Evolutionary conservation across 2,329 filamentous ascomycete genomes (phyloP), one percentile per base, ranked within the genome.

Genomic region (Fusarium sp.): DNA sequence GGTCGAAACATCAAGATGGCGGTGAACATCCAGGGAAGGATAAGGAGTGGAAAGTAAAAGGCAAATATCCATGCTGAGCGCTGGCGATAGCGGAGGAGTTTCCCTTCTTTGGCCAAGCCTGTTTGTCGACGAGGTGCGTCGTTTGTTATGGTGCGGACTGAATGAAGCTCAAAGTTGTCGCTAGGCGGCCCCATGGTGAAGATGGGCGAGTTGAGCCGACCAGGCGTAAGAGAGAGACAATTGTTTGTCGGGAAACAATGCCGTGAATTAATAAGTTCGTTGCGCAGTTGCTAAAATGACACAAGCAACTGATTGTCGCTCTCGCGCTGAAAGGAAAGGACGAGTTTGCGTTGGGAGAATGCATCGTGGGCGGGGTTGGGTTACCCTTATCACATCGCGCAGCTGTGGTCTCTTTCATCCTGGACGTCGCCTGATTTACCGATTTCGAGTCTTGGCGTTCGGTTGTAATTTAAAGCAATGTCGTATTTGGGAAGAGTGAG

Each of bases 1-100:
- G 63, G 71, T 3, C 66, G 69, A 2, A n/a, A 61, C 71, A 75
- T 76, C 20, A 69, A 46, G n/a, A 71, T 10, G 27, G 60, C 55
- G 14, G 58, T 73, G 5, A 76, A 22, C 2, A 40, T 36, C 62
- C 68, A 75, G 5, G 53, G 66, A 1, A 72, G 2, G 33, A 74
- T 6, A 2, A 75, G 64, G 8, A 74, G 40, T 0, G 58, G 2
- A 1, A 70, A 27, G 35, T 67, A 68, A 14, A 68, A 40, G 3
- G n/a, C 12, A 8, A 68, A 59, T 1, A 62, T 31, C 5, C 20
- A 49, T 46, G 61, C 9, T 8, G 68, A 42, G 3, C 10, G 20
- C 16, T 36, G 31, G 36, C 57, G 53, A 16, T 62, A 62, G 12
- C 46, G 44, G 24, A 74, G 14, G 5, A 59, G 22, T 12, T 40